Evolutionary conservation across 2,329 filamentous ascomycete species (phyloP).

Genomic region (Didymellaceae sp.): DNA sequence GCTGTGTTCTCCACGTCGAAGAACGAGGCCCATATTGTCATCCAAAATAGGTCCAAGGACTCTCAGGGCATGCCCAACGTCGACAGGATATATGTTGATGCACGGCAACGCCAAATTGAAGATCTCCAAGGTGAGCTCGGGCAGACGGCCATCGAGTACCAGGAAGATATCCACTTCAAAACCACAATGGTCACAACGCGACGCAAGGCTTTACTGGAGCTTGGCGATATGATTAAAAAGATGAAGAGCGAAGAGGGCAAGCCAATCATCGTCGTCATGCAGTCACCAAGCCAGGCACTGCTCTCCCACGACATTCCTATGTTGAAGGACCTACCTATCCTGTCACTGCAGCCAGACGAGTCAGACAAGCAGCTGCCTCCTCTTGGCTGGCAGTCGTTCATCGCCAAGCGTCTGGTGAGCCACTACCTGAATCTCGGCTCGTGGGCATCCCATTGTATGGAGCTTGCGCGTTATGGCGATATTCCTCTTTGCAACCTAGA

Average conservation of each 20-base stretch:
- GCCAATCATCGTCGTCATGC: slow-evolving; percentile 84
- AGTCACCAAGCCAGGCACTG: slow-evolving; percentile 83
- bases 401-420: slow-evolving; percentile 82
- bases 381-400: slow-evolving; percentile 90
- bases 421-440: slow-evolving; percentile 93
- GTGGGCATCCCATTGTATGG: slow-evolving; percentile 88
- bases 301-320: slow-evolving; percentile 85
- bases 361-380: slow-evolving; percentile 87
- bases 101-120: slow-evolving; percentile 69
- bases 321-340: slow-evolving; percentile 81
- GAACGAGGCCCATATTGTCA: slow-evolving; percentile 81
- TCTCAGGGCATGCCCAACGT: slow-evolving; percentile 88
- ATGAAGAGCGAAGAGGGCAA: slow-evolving; percentile 83
- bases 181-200: slow-evolving; percentile 86
- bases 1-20: slow-evolving; percentile 86
- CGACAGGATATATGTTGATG: slow-evolving; percentile 83
- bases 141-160: slow-evolving; percentile 85
- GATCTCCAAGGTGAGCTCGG: slow-evolving; percentile 73
- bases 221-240: slow-evolving; percentile 88
- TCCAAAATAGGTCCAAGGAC: slow-evolving; percentile 84
- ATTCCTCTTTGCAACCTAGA: slow-evolving; percentile 95
- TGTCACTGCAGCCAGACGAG: slow-evolving; percentile 81
- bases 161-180: slow-evolving; percentile 84
- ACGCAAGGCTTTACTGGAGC: slow-evolving; percentile 85
- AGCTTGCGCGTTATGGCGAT: slow-evolving; percentile 89